phyloP scores from a whole-genome alignment of 116 monocot genomes.

The Dioscorea cayenensis region DNA sequence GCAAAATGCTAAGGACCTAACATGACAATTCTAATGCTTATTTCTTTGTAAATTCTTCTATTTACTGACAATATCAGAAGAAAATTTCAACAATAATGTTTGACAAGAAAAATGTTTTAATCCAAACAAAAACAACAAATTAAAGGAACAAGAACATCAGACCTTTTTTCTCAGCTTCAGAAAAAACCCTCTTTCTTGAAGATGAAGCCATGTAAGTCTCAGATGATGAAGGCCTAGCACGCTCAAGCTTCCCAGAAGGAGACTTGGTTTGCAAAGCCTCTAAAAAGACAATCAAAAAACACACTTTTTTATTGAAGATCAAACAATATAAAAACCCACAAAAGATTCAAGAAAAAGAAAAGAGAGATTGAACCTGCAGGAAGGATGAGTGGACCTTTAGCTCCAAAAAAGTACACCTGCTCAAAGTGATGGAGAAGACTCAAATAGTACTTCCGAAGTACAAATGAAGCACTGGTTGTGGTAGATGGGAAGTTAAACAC shows the following conservation, averaged over 20 bases:
- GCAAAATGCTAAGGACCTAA: no score
- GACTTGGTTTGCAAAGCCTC: constrained; percentile 44
- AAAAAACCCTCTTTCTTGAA: constrained; percentile 19
- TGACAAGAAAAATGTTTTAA: no score
- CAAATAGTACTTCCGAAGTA: constrained; percentile 72
- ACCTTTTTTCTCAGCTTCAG: constrained; percentile 31
- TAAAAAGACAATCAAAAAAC: constrained; percentile 11
- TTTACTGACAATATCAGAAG: no score
- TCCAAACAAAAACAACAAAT: no score
- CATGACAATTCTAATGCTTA: no score
- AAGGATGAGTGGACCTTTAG: constrained; percentile 37
- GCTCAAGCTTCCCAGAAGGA: constrained; percentile 16
- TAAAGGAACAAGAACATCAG: neutral
- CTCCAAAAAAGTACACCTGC: constrained; percentile 60
- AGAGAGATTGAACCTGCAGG: constrained; percentile 37
- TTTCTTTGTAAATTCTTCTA: no score
- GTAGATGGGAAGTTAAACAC: constrained; percentile 63
- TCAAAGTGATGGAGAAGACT: constrained; percentile 76
- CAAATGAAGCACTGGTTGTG: constrained; percentile 83
- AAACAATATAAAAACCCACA: neutral
- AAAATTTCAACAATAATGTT: no score
- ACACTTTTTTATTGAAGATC: neutral
- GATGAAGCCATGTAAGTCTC: neutral
- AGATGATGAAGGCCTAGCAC: neutral
- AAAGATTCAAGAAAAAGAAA: neutral